Evolutionary conservation across 768 basidiomycete species (phyloP).

Genomic region (Pleurotus tuoliensis): DNA sequence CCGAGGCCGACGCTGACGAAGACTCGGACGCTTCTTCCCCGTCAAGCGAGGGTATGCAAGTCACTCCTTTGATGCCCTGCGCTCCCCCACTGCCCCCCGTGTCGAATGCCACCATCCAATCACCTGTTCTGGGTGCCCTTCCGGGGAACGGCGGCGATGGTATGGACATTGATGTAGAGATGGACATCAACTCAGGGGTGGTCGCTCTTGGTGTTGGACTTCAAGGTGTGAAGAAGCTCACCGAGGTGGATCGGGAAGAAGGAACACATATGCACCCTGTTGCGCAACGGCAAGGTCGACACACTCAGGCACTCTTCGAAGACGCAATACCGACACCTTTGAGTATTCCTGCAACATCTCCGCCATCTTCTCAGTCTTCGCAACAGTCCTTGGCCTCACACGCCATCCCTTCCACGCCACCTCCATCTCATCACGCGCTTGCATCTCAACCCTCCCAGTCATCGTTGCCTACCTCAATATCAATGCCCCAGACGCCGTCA

Average conservation of each 20-base stretch:
- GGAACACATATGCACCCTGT: constrained; percentile 57
- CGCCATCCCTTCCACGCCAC: neutral
- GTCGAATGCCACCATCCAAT: neutral
- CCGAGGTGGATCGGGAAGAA: constrained; percentile 13
- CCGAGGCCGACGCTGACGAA: constrained; percentile 13
- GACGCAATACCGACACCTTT: neutral
- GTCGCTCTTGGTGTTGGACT: constrained; percentile 19
- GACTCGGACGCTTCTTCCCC: neutral
- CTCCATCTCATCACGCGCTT: neutral
- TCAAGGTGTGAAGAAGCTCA: constrained; percentile 8
- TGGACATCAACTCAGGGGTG: constrained; percentile 20
- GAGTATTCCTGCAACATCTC: neutral
- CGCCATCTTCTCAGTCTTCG: neutral
- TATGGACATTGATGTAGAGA: constrained; percentile 17
- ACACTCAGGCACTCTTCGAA: neutral
- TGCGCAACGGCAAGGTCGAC: constrained; percentile 23
- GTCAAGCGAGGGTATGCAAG: neutral
- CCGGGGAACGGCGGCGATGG: constrained; percentile 13
- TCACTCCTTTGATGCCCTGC: neutral
- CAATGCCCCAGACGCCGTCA: neutral
- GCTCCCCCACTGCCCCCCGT: neutral
- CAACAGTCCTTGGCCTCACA: neutral
- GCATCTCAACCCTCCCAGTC: neutral
- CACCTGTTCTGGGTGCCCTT: neutral
- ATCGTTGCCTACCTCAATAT: neutral